phyloP scores from a whole-genome alignment of 2,329 filamentous ascomycete species.

The Scorias spongiosa region DNA sequence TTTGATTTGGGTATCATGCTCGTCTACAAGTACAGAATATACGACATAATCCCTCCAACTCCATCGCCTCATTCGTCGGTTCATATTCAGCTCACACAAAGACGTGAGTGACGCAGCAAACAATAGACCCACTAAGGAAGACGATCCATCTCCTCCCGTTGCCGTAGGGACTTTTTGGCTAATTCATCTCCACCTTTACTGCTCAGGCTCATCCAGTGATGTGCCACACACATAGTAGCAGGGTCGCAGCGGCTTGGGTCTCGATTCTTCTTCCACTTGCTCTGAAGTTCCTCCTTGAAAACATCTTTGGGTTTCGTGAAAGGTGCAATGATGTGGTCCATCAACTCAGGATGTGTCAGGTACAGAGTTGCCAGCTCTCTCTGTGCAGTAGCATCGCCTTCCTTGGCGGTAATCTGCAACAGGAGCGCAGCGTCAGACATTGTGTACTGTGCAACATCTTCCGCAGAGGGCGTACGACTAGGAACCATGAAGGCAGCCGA shows the following conservation, averaged over 20 bases:
- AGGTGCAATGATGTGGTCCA: conserved; percentile 65
- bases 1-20: not conserved
- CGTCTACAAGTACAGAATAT: not conserved
- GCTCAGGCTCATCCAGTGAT: conserved; percentile 94
- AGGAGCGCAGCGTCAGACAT: conserved; percentile 74
- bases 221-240: conserved; percentile 78
- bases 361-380: conserved; percentile 89
- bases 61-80: not conserved
- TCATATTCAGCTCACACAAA: too few relatives aligned
- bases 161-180: conserved; percentile 66
- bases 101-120: not conserved
- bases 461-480: conserved; percentile 9
- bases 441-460: conserved; percentile 44
- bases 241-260: conserved; percentile 59
- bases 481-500: conserved; percentile 15
- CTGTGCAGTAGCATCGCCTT: conserved; percentile 77
- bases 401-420: conserved; percentile 86
- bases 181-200: conserved; percentile 74
- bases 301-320: conserved; percentile 74
- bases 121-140: conserved; percentile 28
- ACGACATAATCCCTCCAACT: not conserved
- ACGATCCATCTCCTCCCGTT: conserved; percentile 48
- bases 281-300: conserved; percentile 79
- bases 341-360: conserved; percentile 75
- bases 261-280: conserved; percentile 40